Evolutionary conservation across 345 rosid genomes (phyloP).

Genomic region (Eucalyptus rudis): DNA sequence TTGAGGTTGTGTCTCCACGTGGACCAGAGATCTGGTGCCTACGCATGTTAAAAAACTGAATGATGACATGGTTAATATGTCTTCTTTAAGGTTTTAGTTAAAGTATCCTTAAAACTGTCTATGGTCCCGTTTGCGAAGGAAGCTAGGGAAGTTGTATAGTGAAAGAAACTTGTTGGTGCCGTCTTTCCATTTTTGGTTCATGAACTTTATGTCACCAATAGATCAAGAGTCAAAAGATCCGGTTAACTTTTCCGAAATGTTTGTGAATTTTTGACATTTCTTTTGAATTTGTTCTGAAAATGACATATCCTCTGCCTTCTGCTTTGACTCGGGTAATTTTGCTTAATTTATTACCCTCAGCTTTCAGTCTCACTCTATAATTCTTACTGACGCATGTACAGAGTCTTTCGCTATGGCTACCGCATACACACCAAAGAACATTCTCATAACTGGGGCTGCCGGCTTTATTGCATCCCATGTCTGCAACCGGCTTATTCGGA

Average conservation of each 20-base stretch:
- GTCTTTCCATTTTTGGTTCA: not conserved
- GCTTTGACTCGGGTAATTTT: not conserved
- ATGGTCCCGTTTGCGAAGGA: not conserved
- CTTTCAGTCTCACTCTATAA: not conserved
- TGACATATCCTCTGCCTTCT: not conserved
- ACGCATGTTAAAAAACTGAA: not conserved
- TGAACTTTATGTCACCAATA: not conserved
- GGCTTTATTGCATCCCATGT: slow-evolving; percentile 45
- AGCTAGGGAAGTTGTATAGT: not conserved
- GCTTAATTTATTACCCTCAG: not conserved
- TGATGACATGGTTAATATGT: not conserved
- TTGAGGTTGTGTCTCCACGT: not conserved
- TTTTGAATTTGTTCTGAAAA: not conserved
- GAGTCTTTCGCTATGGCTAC: not conserved
- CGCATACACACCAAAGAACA: slow-evolving; percentile 20
- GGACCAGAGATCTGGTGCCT: not conserved
- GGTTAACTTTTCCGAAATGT: not conserved
- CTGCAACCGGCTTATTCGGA: slow-evolving; percentile 34
- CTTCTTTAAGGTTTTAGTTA: not conserved
- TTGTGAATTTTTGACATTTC: not conserved
- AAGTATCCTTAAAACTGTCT: not conserved
- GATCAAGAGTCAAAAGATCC: not conserved
- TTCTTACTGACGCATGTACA: not conserved
- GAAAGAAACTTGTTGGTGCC: not conserved
- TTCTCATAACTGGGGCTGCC: slow-evolving; percentile 38